phyloP scores from a whole-genome alignment of 768 basidiomycete species.

The Coprinopsis sp. region DNA sequence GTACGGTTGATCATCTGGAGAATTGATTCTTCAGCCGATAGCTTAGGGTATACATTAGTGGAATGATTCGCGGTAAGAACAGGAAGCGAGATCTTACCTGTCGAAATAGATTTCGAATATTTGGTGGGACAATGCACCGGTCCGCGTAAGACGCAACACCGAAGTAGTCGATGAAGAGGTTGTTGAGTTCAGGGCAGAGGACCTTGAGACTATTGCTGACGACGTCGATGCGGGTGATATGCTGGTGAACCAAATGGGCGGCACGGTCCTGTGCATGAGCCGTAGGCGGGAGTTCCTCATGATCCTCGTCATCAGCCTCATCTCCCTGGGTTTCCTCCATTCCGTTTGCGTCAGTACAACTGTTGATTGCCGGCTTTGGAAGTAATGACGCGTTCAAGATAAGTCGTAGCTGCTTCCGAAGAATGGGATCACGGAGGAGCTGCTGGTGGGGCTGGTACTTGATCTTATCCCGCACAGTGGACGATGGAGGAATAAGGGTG shows the following conservation, averaged over 20 bases:
- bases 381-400: not conserved
- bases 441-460: not conserved
- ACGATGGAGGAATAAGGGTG: slow-evolving; percentile 6
- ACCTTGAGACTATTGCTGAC: too few relatives aligned
- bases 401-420: not conserved
- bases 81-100: not conserved
- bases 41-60: slow-evolving; percentile 3
- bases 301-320: too few relatives aligned
- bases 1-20: slow-evolving; percentile 14
- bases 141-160: not conserved
- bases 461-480: slow-evolving; percentile 9
- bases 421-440: slow-evolving; percentile 6
- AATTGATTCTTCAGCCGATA: slow-evolving; percentile 20
- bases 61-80: not conserved
- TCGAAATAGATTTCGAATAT: not conserved
- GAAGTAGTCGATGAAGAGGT: not conserved
- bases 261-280: too few relatives aligned
- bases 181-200: not conserved
- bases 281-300: too few relatives aligned
- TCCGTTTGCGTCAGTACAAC: too few relatives aligned
- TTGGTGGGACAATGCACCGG: not conserved
- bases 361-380: too few relatives aligned
- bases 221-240: too few relatives aligned
- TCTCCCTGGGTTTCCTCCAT: not conserved
- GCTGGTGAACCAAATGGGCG: too few relatives aligned